Evolutionary conservation across 176 grass and related monocot genomes (phyloP).

Genomic region (Zea luxurians): DNA sequence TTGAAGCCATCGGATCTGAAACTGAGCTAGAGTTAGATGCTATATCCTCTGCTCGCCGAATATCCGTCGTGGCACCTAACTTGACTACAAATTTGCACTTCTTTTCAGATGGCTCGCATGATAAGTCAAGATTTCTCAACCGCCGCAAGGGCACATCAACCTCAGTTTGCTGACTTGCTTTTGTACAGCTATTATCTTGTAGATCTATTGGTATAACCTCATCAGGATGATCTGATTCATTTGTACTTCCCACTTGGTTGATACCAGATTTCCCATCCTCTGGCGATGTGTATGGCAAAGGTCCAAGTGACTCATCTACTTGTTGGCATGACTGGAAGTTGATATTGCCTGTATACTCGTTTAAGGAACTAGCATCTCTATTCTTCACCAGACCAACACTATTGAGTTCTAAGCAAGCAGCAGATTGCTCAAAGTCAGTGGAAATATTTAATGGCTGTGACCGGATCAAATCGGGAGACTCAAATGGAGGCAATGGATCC

Average conservation of each 20-base stretch:
- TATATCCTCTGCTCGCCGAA: constrained; percentile 53
- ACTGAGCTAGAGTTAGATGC: constrained; percentile 57
- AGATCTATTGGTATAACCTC: constrained; percentile 37
- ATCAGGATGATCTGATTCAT: constrained; percentile 32
- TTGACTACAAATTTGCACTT: constrained; percentile 72
- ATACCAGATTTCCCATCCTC: constrained; percentile 45
- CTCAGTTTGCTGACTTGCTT: constrained; percentile 44
- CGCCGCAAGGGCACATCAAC: constrained; percentile 27
- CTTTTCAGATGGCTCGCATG: constrained; percentile 52
- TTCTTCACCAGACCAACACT: constrained; percentile 34
- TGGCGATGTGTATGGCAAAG: constrained; percentile 39
- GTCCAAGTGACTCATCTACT: constrained; percentile 30
- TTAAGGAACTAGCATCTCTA: constrained; percentile 43
- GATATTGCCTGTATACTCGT: constrained; percentile 35
- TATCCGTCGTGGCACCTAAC: constrained; percentile 44
- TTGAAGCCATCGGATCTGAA: constrained; percentile 79
- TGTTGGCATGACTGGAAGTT: constrained; percentile 32
- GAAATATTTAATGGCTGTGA: constrained; percentile 37
- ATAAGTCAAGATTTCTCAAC: constrained; percentile 43
- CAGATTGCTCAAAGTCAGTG: constrained; percentile 35
- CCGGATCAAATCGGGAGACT: constrained; percentile 70
- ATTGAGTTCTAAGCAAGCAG: constrained; percentile 22
- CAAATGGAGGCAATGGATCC: constrained; percentile 79
- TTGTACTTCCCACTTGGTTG: constrained; percentile 29
- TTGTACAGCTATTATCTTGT: constrained; percentile 48